Evolutionary conservation across 306 rosid genomes (phyloP).

Genomic region (Alnus rubra): DNA sequence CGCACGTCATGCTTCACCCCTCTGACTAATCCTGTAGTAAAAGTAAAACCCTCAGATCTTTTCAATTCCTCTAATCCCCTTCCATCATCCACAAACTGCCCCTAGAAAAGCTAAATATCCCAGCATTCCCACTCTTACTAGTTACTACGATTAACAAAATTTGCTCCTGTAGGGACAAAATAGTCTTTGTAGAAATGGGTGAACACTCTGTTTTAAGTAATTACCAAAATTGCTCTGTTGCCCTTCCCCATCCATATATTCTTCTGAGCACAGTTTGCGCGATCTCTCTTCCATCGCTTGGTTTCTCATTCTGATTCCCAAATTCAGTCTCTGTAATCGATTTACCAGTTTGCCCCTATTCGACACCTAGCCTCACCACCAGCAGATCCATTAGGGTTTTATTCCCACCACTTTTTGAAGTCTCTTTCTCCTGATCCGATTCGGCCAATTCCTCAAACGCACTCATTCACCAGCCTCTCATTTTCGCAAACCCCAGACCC

Average conservation of each 20-base stretch:
- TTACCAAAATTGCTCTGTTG: too few species aligned
- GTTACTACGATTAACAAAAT: too few species aligned
- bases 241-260: too few species aligned
- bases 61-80: too few species aligned
- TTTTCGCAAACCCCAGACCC: conserved; percentile 21
- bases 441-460: conserved; percentile 11
- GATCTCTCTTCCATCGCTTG: neutral
- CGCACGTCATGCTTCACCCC: too few species aligned
- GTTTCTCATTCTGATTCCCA: neutral
- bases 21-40: conserved; percentile 27
- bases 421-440: conserved; percentile 30
- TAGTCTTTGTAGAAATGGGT: too few species aligned
- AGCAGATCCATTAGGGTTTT: conserved; percentile 50
- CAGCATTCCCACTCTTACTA: too few species aligned
- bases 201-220: too few species aligned
- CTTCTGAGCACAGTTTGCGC: neutral
- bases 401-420: conserved; percentile 19
- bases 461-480: conserved; percentile 1
- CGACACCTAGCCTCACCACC: conserved; percentile 29
- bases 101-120: too few species aligned
- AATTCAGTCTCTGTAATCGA: conserved; percentile 11
- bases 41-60: conserved; percentile 1
- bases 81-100: too few species aligned
- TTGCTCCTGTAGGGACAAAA: too few species aligned
- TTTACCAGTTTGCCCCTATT: conserved; percentile 38